These are phyloP conservation scores for Neoboletus subvelutipes DNA, from an alignment of 768 basidiomycete species.

Conservation along the genomic window DNA sequence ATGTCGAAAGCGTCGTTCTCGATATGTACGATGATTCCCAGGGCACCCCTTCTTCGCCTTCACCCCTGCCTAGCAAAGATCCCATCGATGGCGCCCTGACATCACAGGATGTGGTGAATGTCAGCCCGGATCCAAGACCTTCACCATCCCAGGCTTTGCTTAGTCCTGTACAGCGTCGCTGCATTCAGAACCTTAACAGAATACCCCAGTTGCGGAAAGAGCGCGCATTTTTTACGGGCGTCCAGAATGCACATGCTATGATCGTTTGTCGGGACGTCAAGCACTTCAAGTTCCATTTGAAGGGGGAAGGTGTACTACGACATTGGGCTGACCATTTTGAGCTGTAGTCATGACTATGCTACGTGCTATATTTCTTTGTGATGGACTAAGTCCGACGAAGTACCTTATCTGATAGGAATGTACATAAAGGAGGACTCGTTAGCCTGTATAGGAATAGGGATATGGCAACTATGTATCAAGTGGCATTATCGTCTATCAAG, in stretches of 20 bases:
- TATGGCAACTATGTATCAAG: neutral
- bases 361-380: neutral
- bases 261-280: slow-evolving; percentile 70
- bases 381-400: neutral
- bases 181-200: slow-evolving; percentile 60
- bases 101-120: neutral
- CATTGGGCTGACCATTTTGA: slow-evolving; percentile 71
- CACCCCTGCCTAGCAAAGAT: slow-evolving; percentile 4
- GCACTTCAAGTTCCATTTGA: slow-evolving; percentile 53
- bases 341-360: slow-evolving; percentile 27
- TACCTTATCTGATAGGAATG: neutral
- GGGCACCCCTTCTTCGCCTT: slow-evolving; percentile 18
- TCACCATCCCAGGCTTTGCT: slow-evolving; percentile 45
- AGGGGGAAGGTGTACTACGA: slow-evolving; percentile 63
- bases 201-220: slow-evolving; percentile 72
- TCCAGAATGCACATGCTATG: slow-evolving; percentile 66
- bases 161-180: slow-evolving; percentile 54
- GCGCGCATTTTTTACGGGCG: slow-evolving; percentile 57
- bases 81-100: neutral
- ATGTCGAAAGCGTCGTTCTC: slow-evolving; percentile 59
- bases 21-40: slow-evolving; percentile 55
- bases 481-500: neutral
- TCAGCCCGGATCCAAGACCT: slow-evolving; percentile 3
- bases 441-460: neutral
- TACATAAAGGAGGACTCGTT: neutral